phyloP scores from a whole-genome alignment of 2,329 filamentous ascomycete genomes.

The Fusarium tricinctum region DNA sequence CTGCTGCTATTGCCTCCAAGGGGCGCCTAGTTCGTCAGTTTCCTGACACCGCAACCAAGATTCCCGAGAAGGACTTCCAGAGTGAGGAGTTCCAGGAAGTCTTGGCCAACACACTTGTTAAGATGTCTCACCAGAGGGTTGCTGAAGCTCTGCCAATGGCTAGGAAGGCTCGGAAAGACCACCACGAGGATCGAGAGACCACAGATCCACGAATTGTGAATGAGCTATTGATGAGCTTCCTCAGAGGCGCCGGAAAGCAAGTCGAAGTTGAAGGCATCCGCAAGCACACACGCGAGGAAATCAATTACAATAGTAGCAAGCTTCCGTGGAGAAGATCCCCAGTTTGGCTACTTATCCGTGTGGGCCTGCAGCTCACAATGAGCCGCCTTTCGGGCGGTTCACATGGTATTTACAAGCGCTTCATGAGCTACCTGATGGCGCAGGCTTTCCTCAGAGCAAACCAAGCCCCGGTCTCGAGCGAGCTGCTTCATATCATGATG shows the following conservation, averaged over 20 bases:
- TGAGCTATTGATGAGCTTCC: constrained; percentile 59
- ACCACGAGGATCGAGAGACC: constrained; percentile 64
- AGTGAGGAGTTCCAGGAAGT: constrained; percentile 39
- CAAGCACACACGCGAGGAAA: constrained; percentile 68
- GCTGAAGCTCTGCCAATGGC: constrained; percentile 39
- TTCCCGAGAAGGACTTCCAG: constrained; percentile 1
- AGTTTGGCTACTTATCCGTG: constrained; percentile 68
- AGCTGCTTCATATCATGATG: constrained; percentile 31
- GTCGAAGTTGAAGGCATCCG: constrained; percentile 51
- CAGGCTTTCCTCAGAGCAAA: neutral
- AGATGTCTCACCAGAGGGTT: constrained; percentile 50
- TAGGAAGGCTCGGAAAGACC: constrained; percentile 55
- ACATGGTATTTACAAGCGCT: constrained; percentile 25
- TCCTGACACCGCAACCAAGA: constrained; percentile 19
- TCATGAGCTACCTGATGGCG: constrained; percentile 33
- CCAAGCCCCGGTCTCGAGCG: neutral
- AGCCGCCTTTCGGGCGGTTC: neutral
- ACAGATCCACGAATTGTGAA: constrained; percentile 65
- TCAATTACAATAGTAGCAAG: constrained; percentile 56
- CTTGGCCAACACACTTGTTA: constrained; percentile 47
- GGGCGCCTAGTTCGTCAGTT: constrained; percentile 34
- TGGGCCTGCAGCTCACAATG: constrained; percentile 60
- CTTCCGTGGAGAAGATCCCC: constrained; percentile 65
- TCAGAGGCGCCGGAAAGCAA: constrained; percentile 55
- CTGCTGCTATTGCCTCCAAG: constrained; percentile 11